Evolutionary conservation across 2,329 filamentous ascomycete species (phyloP), one percentile per base, ranked within the genome.

Genomic region (Phaeomoniella chlamydospora): DNA sequence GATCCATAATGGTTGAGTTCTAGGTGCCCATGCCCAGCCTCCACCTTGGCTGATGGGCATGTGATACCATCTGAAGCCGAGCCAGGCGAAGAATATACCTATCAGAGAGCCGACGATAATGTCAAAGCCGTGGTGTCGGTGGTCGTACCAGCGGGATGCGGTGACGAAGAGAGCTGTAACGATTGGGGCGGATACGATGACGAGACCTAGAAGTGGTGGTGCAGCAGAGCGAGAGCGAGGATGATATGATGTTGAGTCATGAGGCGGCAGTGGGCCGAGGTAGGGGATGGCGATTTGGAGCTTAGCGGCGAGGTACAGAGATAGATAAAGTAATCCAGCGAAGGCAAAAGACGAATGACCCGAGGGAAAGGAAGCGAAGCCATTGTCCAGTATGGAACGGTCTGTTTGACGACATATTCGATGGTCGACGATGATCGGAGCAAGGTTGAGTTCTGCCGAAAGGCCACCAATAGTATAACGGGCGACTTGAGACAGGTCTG

Each of bases 81-180:
- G 75, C 53, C 77, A 77, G 14, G 82, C 72, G 26, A 72, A 72
- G 31, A 76, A 58, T 11, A 78, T 68, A 5, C 88, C 88, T 42
- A 94, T 80, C 10, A 81, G 45, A 37, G 78, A 80, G n/a, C 88
- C 88, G 43, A 81, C 84, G 2, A 94, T 59, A 44, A 94, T 82
- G 45, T 96, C 88, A 53, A 94, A 88, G n/a, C 79, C 86, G 53
- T 88, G 82, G 56, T 96, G 88, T 29, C 83, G 76, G 61, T 79
- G 92, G 55, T 94, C 79, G 40, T 79, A 86, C 71, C 80, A 96
- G 9, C 88, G 80, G 1, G 84, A 88, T 17, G 77, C 74, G n/a
- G 79, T 70, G 42, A 94, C 80, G 60, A 86, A 94, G 43, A 86
- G 71, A 4, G 86, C 80, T 1, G 73, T 63, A 38, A 76, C 79